Base-by-base conservation (phyloP, 768 basidiomycete genomes). In the Auricularia heimuer region DNA sequence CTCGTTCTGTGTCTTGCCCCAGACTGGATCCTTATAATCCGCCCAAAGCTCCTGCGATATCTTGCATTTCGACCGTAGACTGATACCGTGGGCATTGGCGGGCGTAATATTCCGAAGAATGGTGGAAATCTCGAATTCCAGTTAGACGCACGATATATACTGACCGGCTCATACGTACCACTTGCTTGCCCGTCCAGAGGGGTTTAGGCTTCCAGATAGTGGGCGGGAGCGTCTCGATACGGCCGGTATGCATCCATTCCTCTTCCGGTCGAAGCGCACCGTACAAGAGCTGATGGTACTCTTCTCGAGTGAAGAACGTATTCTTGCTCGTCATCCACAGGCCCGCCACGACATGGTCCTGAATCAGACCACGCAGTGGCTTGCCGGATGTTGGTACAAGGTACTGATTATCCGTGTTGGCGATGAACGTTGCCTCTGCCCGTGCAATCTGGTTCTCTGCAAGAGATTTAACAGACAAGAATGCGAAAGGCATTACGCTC, bases 271-370 rank as follows among this genome's bases (percentile, higher is more conserved):
- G 81, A 39, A 99, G 80, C 8, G 96, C 91, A 39, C 96, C 97
- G 70, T 98, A 98, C 11, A 99, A 82, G 61, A 99, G 80, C 75
- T 99, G 97, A 75, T 90, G 90, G 73, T 98, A 99, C 71, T 98
- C 91, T 71, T 97, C 94, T 62, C 97, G 85, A 3, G 89, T 87
- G 77, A 98, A 96, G 79, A 98, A 98, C 0, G 93, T 82, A 68
- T 95, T 90, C 73, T 94, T 94, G 71, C 86, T 88, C 64, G 97
- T 98, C 92, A 99, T 94, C 93, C 95, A 98, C n/a, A 98, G 89
- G 65, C 94, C 96, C 14, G 97, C 94, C 56, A 98, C 96, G 65
- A 99, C 93, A 70, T 98, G 97, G 77, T 99, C 97, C 74, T 99
- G 97, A 68, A 99, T 99, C 34, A 99, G 81, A 73, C 97, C 97